Conservation (phyloP, 1,139 yeast genomes). For the Meyerozyma sp. region DNA sequence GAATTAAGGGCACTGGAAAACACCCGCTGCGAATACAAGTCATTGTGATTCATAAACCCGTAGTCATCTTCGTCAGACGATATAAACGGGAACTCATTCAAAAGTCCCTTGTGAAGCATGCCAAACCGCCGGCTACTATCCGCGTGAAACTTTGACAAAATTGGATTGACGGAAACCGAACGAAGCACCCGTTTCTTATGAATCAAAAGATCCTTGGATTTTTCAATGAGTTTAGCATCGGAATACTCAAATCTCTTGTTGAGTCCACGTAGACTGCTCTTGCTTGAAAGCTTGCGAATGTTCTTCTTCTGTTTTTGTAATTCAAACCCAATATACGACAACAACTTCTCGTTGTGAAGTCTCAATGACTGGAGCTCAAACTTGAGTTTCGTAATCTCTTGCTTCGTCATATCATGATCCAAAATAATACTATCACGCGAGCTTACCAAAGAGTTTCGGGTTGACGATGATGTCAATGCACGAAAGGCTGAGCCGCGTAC, state of each 20-base stretch:
- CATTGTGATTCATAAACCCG: conserved; percentile 30
- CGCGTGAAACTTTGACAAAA: conserved; percentile 24
- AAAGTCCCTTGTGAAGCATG: conserved; percentile 17
- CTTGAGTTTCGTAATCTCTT: conserved; percentile 47
- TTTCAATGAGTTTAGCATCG: conserved; percentile 48
- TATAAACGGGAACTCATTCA: conserved; percentile 10
- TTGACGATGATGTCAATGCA: conserved; percentile 20
- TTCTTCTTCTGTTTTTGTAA: conserved; percentile 46
- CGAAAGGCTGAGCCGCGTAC: conserved; percentile 21
- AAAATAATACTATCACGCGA: conserved; percentile 34
- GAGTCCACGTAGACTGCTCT: conserved; percentile 21
- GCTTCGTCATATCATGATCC: conserved; percentile 38
- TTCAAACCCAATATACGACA: conserved; percentile 54
- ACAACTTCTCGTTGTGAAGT: conserved; percentile 50
- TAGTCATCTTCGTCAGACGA: conserved; percentile 27
- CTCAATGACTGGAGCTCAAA: conserved; percentile 52
- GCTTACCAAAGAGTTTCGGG: conserved; percentile 20
- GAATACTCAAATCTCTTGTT: conserved; percentile 40
- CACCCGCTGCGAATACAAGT: conserved; percentile 23
- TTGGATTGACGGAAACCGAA: conserved; percentile 41
- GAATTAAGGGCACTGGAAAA: conserved; percentile 26
- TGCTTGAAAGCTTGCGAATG: conserved; percentile 35
- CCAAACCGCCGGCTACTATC: conserved; percentile 8
- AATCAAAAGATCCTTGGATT: conserved; percentile 35
- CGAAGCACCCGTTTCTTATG: conserved; percentile 42